Evolutionary conservation across 768 basidiomycete genomes (phyloP).

Genomic region (Panellus pusillus): DNA sequence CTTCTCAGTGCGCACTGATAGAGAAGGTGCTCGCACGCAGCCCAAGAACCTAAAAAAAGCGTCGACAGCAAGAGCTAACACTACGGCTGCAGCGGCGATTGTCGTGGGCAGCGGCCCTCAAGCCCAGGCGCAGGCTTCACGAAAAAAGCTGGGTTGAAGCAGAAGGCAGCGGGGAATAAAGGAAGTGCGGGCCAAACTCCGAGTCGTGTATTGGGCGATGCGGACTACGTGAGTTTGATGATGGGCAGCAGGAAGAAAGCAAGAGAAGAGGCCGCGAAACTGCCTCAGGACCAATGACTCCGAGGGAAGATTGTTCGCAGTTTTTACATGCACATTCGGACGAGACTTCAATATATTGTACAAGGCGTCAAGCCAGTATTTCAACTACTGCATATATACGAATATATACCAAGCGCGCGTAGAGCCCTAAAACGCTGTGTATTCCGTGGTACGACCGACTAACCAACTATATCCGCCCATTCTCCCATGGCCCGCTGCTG

Average conservation of each 20-base stretch:
- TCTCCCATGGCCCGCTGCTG: neutral
- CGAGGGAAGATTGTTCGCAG: too few relatives aligned
- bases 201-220: conserved; percentile 62
- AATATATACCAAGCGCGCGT: too few relatives aligned
- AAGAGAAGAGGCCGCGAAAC: conserved; percentile 62
- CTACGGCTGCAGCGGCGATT: conserved; percentile 15
- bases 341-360: conserved; percentile 1
- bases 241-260: conserved; percentile 72
- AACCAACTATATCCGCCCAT: neutral
- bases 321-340: too few relatives aligned
- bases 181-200: conserved; percentile 15
- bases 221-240: conserved; percentile 74
- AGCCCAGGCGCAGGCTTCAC: conserved; percentile 41
- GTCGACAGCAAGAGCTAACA: conserved; percentile 18
- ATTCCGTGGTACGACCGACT: neutral
- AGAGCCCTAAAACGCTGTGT: too few relatives aligned
- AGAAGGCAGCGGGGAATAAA: conserved; percentile 32
- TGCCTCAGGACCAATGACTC: conserved; percentile 49
- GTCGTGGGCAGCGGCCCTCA: conserved; percentile 27
- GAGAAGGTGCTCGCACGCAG: neutral
- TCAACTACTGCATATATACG: neutral
- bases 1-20: neutral
- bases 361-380: conserved; percentile 8
- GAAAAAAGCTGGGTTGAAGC: conserved; percentile 53
- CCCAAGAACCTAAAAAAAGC: conserved; percentile 37